Evolutionary conservation across 2,329 filamentous ascomycete genomes (phyloP).

Genomic region (Botrytis paeoniae): DNA sequence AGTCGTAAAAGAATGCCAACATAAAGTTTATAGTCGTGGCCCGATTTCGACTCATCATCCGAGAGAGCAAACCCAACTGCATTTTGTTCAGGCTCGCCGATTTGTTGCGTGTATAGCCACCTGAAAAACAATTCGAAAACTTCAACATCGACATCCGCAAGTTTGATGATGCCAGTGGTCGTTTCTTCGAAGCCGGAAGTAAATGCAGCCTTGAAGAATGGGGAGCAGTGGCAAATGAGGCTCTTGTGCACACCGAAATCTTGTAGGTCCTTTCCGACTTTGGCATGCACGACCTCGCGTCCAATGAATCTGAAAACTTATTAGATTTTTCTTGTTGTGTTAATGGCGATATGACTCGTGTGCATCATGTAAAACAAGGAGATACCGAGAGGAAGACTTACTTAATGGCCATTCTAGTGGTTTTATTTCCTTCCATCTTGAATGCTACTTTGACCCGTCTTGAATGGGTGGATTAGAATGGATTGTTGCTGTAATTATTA

Average conservation of each 20-base stretch:
- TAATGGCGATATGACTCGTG: background rate
- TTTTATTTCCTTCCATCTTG: background rate
- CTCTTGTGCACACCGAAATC: conserved; percentile 27
- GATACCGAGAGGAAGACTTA: background rate
- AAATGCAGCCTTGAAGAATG: conserved; percentile 27
- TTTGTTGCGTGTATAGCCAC: conserved; percentile 23
- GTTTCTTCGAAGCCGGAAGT: conserved; percentile 22
- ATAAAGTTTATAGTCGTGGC: background rate
- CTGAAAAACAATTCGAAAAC: conserved; percentile 21
- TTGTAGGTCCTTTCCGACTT: conserved; percentile 18
- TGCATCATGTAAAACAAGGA: too few species aligned
- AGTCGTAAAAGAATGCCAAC: background rate
- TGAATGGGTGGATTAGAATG: background rate
- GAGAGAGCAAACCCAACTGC: background rate
- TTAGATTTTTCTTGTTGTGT: background rate
- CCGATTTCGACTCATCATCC: too few species aligned
- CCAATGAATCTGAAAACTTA: background rate
- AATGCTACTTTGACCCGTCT: too few species aligned
- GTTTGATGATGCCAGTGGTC: conserved; percentile 19
- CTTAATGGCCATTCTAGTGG: background rate
- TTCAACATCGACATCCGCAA: background rate
- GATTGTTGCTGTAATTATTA: background rate
- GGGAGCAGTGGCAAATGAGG: conserved; percentile 24
- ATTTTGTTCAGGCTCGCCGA: background rate
- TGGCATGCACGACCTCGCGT: conserved; percentile 21